Percentiles rank a stretch among this genome's conserved stretches.
Evolutionary conservation across 306 rosid species (phyloP).

Genomic region (Medicago arabica): DNA sequence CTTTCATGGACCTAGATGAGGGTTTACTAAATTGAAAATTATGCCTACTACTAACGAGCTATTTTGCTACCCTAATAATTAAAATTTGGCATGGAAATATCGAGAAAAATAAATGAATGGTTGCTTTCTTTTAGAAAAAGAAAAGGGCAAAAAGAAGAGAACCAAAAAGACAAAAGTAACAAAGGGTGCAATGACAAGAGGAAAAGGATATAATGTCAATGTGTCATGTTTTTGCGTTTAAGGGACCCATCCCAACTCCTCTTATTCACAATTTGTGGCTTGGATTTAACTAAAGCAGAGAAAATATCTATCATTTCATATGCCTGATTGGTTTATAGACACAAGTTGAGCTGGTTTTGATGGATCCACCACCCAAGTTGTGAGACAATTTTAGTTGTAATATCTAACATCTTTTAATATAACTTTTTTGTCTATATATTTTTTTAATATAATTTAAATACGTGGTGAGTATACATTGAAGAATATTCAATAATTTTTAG

Average conservation of each 20-base stretch:
- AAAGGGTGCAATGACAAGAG: constrained; percentile 50
- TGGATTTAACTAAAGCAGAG: constrained; percentile 46
- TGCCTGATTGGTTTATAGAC: constrained; percentile 7
- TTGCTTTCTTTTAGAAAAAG: constrained; percentile 55
- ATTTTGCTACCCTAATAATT: constrained; percentile 42
- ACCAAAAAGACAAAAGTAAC: constrained; percentile 43
- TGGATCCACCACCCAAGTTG: constrained; percentile 29
- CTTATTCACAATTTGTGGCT: constrained; percentile 61
- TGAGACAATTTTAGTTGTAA: background rate
- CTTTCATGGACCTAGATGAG: too few relatives aligned
- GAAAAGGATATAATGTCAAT: constrained; percentile 32
- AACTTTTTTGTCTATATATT: too few relatives aligned
- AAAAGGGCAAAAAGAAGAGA: constrained; percentile 49
- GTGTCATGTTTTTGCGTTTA: constrained; percentile 50
- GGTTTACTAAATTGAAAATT: too few relatives aligned
- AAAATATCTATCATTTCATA: constrained; percentile 64
- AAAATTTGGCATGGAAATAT: constrained; percentile 46
- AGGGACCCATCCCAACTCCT: constrained; percentile 67
- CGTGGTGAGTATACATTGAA: background rate
- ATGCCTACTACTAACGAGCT: constrained; percentile 26
- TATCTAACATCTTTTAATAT: constrained; percentile 5
- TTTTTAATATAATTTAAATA: background rate
- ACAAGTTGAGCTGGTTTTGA: constrained; percentile 30
- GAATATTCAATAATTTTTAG: too few relatives aligned
- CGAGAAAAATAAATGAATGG: constrained; percentile 55